phyloP scores from a whole-genome alignment of 495 filamentous ascomycete species.

The Penicillium silybi region DNA sequence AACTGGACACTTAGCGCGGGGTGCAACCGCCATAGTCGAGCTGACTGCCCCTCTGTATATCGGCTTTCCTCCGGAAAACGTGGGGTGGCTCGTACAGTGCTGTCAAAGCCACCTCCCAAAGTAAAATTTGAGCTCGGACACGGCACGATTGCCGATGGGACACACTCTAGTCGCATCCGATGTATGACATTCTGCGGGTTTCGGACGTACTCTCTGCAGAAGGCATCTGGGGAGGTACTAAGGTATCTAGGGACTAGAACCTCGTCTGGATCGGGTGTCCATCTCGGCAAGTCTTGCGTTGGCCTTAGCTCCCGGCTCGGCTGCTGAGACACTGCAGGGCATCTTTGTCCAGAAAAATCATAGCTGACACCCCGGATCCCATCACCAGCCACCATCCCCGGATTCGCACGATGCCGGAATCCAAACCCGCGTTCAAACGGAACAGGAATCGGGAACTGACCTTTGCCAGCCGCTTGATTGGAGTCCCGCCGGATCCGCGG shows the following conservation, averaged over 20 bases:
- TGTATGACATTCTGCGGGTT: no score
- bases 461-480: constrained; percentile 15
- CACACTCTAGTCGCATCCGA: neutral
- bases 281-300: constrained; percentile 9
- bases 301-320: constrained; percentile 11
- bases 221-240: no score
- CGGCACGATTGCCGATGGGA: constrained; percentile 11
- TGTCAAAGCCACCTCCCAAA: constrained; percentile 2
- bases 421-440: neutral
- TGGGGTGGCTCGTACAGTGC: neutral
- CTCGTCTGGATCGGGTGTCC: constrained; percentile 7
- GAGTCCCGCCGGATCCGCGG: constrained; percentile 3
- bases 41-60: neutral
- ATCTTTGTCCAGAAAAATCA: no score
- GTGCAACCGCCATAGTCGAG: constrained; percentile 1
- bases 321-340: neutral
- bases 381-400: neutral
- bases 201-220: no score
- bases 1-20: neutral
- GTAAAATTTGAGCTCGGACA: neutral
- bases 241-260: no score
- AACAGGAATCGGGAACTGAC: constrained; percentile 1
- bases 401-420: neutral
- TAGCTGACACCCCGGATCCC: neutral
- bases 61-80: constrained; percentile 8